Conservation (phyloP, 2,329 filamentous ascomycete species). For the Helicocarpus griseus region DNA sequence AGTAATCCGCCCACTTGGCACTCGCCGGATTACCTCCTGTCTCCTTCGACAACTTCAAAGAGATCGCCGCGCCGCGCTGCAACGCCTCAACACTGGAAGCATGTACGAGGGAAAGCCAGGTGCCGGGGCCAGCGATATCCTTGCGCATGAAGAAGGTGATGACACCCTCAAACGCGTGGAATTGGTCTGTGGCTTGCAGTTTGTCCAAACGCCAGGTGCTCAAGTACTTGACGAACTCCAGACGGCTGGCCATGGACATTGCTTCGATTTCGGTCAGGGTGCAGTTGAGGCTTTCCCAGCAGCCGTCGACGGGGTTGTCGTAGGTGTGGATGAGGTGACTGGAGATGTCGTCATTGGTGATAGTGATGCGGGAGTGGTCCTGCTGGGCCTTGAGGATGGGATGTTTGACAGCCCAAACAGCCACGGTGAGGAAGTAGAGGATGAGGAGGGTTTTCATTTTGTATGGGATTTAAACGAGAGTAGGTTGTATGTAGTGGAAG, state of each 20-base stretch:
- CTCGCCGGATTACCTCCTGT: conserved; percentile 12
- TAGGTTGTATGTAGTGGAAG: neutral
- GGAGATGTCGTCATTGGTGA: neutral
- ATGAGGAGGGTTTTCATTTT: conserved; percentile 8
- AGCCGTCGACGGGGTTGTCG: conserved; percentile 6
- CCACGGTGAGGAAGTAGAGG: conserved; percentile 6
- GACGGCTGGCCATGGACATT: conserved; percentile 14
- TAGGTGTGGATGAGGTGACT: neutral
- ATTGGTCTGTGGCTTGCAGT: conserved; percentile 14
- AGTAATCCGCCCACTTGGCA: conserved; percentile 12
- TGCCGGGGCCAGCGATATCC: conserved; percentile 11
- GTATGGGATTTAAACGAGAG: neutral
- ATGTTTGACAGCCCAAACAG: neutral
- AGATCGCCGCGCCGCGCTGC: conserved; percentile 12
- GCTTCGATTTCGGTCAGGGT: conserved; percentile 15
- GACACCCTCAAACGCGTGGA: conserved; percentile 15
- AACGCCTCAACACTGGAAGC: conserved; percentile 13
- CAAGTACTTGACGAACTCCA: conserved; percentile 17
- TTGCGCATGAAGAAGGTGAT: conserved; percentile 17
- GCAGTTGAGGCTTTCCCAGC: conserved; percentile 15
- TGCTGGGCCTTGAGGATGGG: neutral
- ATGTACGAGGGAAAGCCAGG: conserved; percentile 17
- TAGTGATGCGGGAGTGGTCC: neutral
- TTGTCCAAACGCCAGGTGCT: conserved; percentile 9
- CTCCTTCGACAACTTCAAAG: conserved; percentile 9